phyloP scores from a whole-genome alignment of 2,329 filamentous ascomycete species.

The Aspergillus floridensis region DNA sequence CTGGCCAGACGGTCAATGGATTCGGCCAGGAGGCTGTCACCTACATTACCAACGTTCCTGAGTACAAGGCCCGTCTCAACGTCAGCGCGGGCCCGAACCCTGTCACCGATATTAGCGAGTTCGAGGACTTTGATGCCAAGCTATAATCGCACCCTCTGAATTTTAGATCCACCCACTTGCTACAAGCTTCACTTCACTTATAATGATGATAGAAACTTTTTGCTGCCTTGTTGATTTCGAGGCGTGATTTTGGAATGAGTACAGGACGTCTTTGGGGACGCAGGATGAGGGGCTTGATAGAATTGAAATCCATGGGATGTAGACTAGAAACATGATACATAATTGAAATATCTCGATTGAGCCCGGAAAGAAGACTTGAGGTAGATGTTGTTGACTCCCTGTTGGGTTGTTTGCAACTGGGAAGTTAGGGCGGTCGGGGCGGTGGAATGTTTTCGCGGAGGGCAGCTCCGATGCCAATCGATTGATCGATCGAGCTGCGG shows the following conservation, averaged over 20 bases:
- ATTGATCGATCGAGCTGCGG: not conserved
- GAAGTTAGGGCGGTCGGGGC: not conserved
- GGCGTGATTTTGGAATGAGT: not conserved
- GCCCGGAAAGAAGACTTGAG: not conserved
- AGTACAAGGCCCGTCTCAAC: slow-evolving; percentile 73
- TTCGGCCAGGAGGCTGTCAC: slow-evolving; percentile 27
- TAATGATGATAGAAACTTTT: not conserved
- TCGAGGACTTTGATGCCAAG: slow-evolving; percentile 82
- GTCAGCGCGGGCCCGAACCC: slow-evolving; percentile 71
- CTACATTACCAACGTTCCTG: slow-evolving; percentile 73
- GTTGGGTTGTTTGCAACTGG: not conserved
- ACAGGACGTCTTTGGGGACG: not conserved
- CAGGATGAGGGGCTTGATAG: not conserved
- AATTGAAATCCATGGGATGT: not conserved
- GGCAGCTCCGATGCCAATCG: not conserved
- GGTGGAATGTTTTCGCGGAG: slow-evolving; percentile 32
- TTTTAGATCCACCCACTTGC: not conserved
- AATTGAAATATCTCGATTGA: not conserved
- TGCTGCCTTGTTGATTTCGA: not conserved
- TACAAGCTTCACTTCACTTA: not conserved
- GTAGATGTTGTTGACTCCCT: too few species aligned
- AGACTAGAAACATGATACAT: not conserved
- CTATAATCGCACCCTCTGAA: slow-evolving; percentile 50
- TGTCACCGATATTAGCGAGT: slow-evolving; percentile 73
- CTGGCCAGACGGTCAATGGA: slow-evolving; percentile 17